phyloP scores from a whole-genome alignment of 2,329 filamentous ascomycete genomes.

The Penicillium aurantiogriseum region DNA sequence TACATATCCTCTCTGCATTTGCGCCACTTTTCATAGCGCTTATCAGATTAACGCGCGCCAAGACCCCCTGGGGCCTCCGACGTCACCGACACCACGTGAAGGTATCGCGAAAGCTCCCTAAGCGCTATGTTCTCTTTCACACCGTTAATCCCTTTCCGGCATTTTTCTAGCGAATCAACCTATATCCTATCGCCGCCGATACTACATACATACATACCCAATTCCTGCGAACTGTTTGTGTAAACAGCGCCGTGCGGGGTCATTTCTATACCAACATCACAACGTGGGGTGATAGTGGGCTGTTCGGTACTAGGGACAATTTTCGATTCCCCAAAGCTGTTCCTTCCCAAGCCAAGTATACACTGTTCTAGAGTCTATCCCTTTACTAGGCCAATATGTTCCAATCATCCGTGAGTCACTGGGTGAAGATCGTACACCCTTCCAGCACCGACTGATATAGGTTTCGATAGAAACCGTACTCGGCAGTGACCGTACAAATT shows the following conservation, averaged over 20 bases:
- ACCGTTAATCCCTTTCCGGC: not conserved
- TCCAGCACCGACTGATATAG: constrained; percentile 7
- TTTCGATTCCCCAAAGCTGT: not conserved
- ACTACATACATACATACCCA: not conserved
- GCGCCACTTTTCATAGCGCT: not conserved
- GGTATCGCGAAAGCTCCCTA: constrained; percentile 7
- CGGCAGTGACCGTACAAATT: constrained; percentile 88
- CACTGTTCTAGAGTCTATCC: not conserved
- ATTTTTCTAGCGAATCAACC: not conserved
- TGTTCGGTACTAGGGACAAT: not conserved
- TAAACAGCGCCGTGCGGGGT: constrained; percentile 20
- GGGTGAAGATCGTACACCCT: not conserved
- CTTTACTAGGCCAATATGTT: constrained; percentile 32
- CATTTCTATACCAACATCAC: constrained; percentile 5
- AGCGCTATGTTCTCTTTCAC: not conserved
- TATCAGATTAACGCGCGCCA: constrained; percentile 16
- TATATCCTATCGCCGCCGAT: not conserved
- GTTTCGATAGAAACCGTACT: constrained; percentile 71
- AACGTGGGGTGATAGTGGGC: constrained; percentile 12
- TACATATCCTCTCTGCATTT: not conserved
- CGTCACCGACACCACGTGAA: constrained; percentile 21
- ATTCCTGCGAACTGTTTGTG: not conserved
- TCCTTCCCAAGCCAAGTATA: not conserved
- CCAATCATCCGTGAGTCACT: constrained; percentile 32
- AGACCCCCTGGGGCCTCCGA: constrained; percentile 19